Evolutionary conservation across 179 eudicot species (phyloP), one percentile per base, ranked within the genome.

Genomic region (Carnegiea gigantea): DNA sequence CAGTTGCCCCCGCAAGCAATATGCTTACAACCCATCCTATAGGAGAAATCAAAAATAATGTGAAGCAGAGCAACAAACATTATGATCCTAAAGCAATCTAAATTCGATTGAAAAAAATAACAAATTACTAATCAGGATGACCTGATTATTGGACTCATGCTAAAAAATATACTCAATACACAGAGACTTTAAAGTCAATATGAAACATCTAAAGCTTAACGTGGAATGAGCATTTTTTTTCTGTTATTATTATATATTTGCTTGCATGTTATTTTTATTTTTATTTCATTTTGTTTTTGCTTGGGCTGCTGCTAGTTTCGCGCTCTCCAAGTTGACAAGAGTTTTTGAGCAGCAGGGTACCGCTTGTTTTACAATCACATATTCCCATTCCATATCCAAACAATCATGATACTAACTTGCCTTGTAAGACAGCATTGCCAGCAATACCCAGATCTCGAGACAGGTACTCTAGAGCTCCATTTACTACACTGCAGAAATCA

Each of bases 1-100:
- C 86, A 78, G 97, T 92, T 78, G 98, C 99, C 78, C 99, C 98
- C 83, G 98, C 99, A 86, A 96, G 98, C 82, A 94, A 90, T 81
- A 96, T 81, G 85, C 98, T 94, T 24, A 96, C 98, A 79, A 96
- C 88, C 98, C 98, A 95, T 81, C 98, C 98, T 95, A 73, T 44
- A 88, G 75, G 78, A 53, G 44, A 71, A 38, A 44, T 9, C 23
- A 70, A 36, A 26, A 73, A 38, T 33, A 70, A 23, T 62, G 48
- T 73, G 9, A 21, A 57, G 30, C 1, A 24, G 57, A 51, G 9
- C 57, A 51, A 13, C 57, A 51, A 51, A 51, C 4, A 9, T 51
- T 51, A 51, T 51, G 15, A 51, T 4, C 17, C 57, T 11, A 51
- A 51, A 51, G 78, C 62, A 67, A 13, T 9, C 67, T 54, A 28